Evolutionary conservation across 345 rosid species (phyloP).

Genomic region (Eucalyptus shirleyi): DNA sequence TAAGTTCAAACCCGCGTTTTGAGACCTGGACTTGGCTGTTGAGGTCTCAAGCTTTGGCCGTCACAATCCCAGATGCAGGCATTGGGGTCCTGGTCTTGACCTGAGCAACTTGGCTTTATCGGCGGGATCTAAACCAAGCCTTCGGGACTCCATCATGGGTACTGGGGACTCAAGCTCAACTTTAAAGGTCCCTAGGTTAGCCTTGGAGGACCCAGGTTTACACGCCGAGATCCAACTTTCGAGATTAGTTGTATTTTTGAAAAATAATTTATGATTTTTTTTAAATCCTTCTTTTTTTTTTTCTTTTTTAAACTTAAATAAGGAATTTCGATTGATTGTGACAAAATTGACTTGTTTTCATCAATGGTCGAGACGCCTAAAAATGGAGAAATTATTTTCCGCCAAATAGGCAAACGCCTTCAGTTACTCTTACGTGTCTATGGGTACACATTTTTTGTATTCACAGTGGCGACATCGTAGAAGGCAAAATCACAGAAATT

Average conservation of each 20-base stretch:
- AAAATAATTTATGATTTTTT: neutral
- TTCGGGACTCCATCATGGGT: accelerated
- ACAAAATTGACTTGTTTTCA: neutral
- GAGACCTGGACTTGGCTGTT: neutral
- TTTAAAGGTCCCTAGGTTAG: neutral
- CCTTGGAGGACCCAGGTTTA: neutral
- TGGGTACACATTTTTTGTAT: neutral
- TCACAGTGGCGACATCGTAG: neutral
- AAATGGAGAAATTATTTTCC: neutral
- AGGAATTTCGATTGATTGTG: neutral
- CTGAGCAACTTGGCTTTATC: neutral
- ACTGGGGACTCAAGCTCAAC: accelerated
- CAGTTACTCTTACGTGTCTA: neutral
- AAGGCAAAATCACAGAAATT: neutral
- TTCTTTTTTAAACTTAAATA: accelerated
- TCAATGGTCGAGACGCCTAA: neutral
- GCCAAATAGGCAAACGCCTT: neutral
- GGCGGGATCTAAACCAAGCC: accelerated
- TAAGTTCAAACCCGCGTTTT: neutral
- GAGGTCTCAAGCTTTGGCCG: neutral
- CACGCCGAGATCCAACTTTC: accelerated
- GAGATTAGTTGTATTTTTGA: neutral
- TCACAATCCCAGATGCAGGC: neutral
- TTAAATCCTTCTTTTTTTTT: no score
- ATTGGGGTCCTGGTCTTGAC: accelerated